Conservation (phyloP, 371 early-diverging fungal species). For the Rhizopus microsporus region DNA sequence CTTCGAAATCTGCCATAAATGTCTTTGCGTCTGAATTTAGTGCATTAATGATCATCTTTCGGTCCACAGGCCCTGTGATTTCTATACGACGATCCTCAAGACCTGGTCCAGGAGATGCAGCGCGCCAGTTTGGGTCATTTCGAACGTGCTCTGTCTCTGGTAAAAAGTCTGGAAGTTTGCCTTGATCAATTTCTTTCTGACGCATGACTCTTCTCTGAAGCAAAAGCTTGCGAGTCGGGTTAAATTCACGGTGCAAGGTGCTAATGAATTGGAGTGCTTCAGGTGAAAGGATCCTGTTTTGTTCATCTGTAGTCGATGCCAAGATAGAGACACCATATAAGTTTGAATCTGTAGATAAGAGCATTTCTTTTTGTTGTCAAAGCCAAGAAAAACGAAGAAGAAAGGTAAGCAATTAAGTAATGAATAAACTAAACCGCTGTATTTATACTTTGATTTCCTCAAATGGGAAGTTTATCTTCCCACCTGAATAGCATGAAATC, state of each 20-base stretch:
- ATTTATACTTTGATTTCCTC: too few relatives aligned
- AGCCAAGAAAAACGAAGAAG: constrained; percentile 12
- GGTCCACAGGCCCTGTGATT: constrained; percentile 97
- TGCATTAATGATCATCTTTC: constrained; percentile 98
- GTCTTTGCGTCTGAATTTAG: constrained; percentile 90
- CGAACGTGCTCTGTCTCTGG: constrained; percentile 90
- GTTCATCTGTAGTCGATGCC: constrained; percentile 57
- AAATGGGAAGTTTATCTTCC: too few relatives aligned
- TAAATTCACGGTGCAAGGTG: constrained; percentile 85
- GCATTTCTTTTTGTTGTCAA: not conserved
- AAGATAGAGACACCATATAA: constrained; percentile 70
- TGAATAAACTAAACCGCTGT: too few relatives aligned
- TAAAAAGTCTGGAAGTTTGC: constrained; percentile 86
- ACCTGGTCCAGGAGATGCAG: constrained; percentile 89
- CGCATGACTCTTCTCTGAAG: constrained; percentile 73
- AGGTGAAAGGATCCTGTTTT: constrained; percentile 74
- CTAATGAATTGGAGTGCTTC: constrained; percentile 84
- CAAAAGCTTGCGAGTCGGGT: constrained; percentile 79
- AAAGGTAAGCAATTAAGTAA: not conserved
- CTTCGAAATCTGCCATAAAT: constrained; percentile 98
- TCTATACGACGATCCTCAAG: constrained; percentile 92
- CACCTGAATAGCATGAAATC: too few relatives aligned
- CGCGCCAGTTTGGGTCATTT: constrained; percentile 86
- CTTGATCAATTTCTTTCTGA: constrained; percentile 79
- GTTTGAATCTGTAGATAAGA: constrained; percentile 21